These are phyloP conservation scores for Incumbomyces lentus DNA, from an alignment of 2,329 filamentous ascomycete genomes.

Conservation along the genomic window DNA sequence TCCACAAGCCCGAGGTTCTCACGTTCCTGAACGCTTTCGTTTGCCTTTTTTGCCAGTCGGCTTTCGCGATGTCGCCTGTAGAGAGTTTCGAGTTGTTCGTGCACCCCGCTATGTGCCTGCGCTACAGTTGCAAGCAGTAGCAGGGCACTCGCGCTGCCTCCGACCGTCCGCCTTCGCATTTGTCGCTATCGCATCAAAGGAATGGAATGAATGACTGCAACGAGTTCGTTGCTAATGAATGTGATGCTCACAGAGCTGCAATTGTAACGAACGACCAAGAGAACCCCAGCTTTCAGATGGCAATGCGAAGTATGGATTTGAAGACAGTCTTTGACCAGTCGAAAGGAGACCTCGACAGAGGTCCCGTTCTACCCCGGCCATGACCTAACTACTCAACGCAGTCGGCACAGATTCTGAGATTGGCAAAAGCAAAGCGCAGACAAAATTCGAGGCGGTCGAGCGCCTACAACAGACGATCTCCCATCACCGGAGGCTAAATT, in stretches of 20 bases:
- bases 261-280: conserved; percentile 20
- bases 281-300: conserved; percentile 8
- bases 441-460: neutral
- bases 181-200: neutral
- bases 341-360: neutral
- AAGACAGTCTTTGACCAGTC: neutral
- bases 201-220: conserved; percentile 10
- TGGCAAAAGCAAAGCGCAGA: conserved; percentile 9
- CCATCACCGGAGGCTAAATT: too few species aligned
- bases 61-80: conserved; percentile 27
- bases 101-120: conserved; percentile 20
- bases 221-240: neutral
- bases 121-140: conserved; percentile 27
- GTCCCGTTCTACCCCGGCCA: neutral
- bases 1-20: conserved; percentile 34
- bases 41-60: conserved; percentile 14
- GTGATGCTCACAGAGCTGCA: conserved; percentile 8
- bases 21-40: neutral
- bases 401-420: conserved; percentile 12
- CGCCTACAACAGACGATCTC: conserved; percentile 3
- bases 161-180: conserved; percentile 1
- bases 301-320: neutral
- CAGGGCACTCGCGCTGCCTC: conserved; percentile 19
- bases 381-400: neutral
- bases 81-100: conserved; percentile 25